Base-by-base conservation (phyloP, 1,284 basidiomycete genomes). In the Fereydounia khargensis region DNA sequence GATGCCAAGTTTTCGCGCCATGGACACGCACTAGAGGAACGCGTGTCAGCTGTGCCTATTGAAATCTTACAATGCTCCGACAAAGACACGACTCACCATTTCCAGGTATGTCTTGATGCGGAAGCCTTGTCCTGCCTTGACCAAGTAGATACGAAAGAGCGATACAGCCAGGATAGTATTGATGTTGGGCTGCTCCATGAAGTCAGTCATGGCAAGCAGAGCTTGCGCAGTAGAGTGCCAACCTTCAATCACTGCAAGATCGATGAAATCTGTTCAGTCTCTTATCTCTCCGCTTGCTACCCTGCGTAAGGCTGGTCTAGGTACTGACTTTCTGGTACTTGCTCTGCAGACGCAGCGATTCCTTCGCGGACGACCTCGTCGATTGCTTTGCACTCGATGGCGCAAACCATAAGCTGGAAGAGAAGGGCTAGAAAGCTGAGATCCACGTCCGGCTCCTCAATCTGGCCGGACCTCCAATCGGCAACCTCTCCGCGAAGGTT, bases 401-500 rank as follows among this genome's bases (percentile, higher is more conserved):
- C 66, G 0, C 53, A 43, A 0, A 51, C 66, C 38, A 69, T 54
- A n/a, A 69, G 52, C 33, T 59, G 53, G 22, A 69, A 63, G 11
- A 69, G 50, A 0, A 69, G 45, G 6, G 66, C 59, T 16, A 69
- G 36, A 36, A 69, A 69, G 20, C 52, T 65, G 3, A 64, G 47
- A 35, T 69, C 66, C 11, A 69, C 52, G 21, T 66, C 66, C 0
- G 63, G 66, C 16, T 62, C 51, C 16, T 54, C 45, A 2, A 63
- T 46, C 24, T 66, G 64, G n/a, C 56, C 65, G 3, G 60, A 52
- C 22, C 61, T 48, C 66, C 66, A 69, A 24, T 56, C 61, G 6
- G 66, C 59, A 17, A 69, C 52, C 35, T 66, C 63, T 13, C 60
- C 47, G n/a, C 66, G 60, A 8, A 66, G 60, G n/a, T 51, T 61